phyloP scores from a whole-genome alignment of 78 protist species.

The Isochrysis galbana region DNA sequence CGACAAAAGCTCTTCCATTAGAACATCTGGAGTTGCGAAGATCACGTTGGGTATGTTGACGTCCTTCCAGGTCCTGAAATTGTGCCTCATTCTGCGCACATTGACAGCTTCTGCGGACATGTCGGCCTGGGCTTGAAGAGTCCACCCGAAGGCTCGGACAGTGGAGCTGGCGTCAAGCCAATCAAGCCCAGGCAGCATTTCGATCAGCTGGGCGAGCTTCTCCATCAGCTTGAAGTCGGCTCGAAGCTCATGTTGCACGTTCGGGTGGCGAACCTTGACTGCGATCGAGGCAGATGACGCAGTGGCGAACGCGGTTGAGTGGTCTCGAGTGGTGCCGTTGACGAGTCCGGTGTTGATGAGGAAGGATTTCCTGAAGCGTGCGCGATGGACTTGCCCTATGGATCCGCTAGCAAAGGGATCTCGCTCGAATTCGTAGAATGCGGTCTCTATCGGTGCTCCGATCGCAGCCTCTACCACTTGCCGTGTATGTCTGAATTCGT shows the following conservation, averaged over 20 bases:
- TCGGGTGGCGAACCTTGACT: constrained; percentile 56
- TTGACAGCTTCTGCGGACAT: neutral
- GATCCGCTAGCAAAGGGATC: constrained; percentile 39
- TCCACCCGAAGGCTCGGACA: neutral
- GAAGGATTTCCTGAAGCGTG: neutral
- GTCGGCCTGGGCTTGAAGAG: neutral
- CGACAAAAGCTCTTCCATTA: neutral
- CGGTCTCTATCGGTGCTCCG: neutral
- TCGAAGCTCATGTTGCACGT: neutral
- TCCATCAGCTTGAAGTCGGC: neutral
- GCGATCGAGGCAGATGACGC: constrained; percentile 26
- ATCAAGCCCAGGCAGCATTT: neutral
- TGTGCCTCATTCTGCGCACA: neutral
- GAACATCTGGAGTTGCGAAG: neutral
- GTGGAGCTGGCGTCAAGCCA: neutral
- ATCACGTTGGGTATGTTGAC: neutral
- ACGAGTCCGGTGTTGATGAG: neutral
- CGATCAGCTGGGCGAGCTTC: neutral
- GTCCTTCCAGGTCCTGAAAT: neutral
- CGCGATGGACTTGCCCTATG: constrained; percentile 48
- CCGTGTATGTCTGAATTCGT: neutral
- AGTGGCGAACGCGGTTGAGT: no score
- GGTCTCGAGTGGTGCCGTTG: neutral
- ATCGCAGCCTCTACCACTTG: neutral
- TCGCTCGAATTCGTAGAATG: neutral